A percentile compares a stretch with the other conserved stretches of the same genome.
phyloP scores from a whole-genome alignment of 306 rosid species.

The Corylus americana region DNA sequence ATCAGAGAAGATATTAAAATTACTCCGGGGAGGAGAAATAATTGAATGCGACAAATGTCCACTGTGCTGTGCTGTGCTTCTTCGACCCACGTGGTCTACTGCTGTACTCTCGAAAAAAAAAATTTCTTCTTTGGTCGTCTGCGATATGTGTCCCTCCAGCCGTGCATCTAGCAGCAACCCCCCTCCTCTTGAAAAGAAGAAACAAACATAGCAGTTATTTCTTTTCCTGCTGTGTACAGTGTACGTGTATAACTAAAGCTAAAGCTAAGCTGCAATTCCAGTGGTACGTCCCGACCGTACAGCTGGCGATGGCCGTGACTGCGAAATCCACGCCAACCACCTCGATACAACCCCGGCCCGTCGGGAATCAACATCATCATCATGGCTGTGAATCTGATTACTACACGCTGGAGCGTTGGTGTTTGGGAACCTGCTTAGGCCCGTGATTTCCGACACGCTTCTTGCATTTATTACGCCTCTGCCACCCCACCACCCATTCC shows the following conservation, averaged over 20 bases:
- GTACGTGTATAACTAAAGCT: background rate
- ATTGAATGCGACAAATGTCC: background rate
- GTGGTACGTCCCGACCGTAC: conserved; percentile 28
- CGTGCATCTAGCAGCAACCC: background rate
- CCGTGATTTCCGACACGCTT: conserved; percentile 85
- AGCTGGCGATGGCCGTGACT: conserved; percentile 26
- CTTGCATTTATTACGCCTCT: conserved; percentile 53
- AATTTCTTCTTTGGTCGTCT: background rate
- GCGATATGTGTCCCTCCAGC: background rate
- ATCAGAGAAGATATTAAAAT: no score
- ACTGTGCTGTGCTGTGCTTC: background rate
- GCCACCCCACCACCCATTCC: conserved; percentile 24
- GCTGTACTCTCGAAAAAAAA: no score
- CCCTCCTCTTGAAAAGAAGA: background rate
- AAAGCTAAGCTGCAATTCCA: background rate
- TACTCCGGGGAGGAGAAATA: no score
- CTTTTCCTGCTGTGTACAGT: background rate
- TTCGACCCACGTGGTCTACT: background rate
- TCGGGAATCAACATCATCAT: background rate
- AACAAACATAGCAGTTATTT: background rate
- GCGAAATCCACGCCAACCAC: conserved; percentile 62
- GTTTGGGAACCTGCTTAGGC: conserved; percentile 55
- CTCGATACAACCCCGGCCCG: conserved; percentile 40
- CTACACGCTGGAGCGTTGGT: background rate
- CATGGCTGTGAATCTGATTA: background rate